Conservation (phyloP, 331 rosid genomes). For the Prunus yedoensis region DNA sequence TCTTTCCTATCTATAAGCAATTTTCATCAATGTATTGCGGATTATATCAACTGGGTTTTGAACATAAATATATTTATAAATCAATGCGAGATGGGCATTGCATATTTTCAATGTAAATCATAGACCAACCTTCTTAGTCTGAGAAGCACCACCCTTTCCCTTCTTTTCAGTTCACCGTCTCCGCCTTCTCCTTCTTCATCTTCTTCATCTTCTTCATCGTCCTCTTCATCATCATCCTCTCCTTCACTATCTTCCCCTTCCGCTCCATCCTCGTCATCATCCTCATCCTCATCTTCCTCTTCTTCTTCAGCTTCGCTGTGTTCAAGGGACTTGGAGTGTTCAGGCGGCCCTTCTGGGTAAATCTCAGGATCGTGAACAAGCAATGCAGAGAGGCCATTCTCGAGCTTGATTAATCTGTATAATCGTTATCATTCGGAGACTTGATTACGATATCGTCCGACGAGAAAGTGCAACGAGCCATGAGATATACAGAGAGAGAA, state of each 20-base stretch:
- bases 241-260: slow-evolving; percentile 33
- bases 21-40: neutral
- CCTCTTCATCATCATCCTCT: slow-evolving; percentile 14
- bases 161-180: slow-evolving; percentile 29
- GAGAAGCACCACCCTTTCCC: slow-evolving; percentile 49
- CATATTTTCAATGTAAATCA: slow-evolving; percentile 13
- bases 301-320: slow-evolving; percentile 29
- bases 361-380: slow-evolving; percentile 97
- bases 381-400: slow-evolving; percentile 83
- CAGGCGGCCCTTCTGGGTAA: slow-evolving; percentile 55
- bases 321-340: slow-evolving; percentile 16
- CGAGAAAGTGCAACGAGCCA: slow-evolving; percentile 36
- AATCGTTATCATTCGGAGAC: slow-evolving; percentile 82
- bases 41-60: neutral
- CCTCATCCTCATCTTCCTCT: slow-evolving; percentile 19
- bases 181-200: slow-evolving; percentile 23
- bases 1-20: neutral
- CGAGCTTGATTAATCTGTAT: slow-evolving; percentile 64
- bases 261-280: neutral
- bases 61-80: neutral
- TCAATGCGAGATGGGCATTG: slow-evolving; percentile 24
- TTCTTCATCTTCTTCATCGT: slow-evolving; percentile 22
- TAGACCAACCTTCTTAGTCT: slow-evolving; percentile 72
- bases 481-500: neutral
- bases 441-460: slow-evolving; percentile 63